These are phyloP conservation scores for Cenchrus purpureus DNA, from an alignment of 176 grass and related monocot species.

Conservation along the genomic window DNA sequence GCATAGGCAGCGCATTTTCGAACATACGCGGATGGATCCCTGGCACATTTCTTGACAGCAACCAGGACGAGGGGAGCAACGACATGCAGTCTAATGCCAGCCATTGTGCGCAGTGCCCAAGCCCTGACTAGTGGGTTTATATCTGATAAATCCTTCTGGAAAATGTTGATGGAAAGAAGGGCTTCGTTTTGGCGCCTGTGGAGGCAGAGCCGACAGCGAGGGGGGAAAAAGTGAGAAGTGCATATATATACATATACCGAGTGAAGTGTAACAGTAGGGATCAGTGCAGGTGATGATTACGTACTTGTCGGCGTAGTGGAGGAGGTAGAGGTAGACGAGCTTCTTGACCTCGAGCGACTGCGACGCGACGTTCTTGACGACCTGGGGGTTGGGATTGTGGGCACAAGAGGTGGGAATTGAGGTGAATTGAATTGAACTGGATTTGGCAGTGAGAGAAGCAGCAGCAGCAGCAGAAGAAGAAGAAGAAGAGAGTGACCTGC, in stretches of 20 bases:
- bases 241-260: no score
- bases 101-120: slow-evolving; percentile 94
- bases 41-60: slow-evolving; percentile 77
- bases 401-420: no score
- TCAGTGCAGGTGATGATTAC: neutral
- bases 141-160: slow-evolving; percentile 95
- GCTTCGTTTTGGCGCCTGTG: slow-evolving; percentile 97
- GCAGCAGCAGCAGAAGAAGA: neutral
- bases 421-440: neutral
- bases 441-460: neutral
- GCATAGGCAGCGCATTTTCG: slow-evolving; percentile 93
- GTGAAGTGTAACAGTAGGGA: no score
- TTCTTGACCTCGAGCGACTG: slow-evolving; percentile 95
- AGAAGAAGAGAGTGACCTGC: slow-evolving; percentile 40
- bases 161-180: slow-evolving; percentile 92
- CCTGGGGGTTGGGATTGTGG: neutral
- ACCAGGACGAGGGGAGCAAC: slow-evolving; percentile 80
- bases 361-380: slow-evolving; percentile 93
- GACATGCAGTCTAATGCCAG: slow-evolving; percentile 81
- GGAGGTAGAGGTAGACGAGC: slow-evolving; percentile 93
- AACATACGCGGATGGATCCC: slow-evolving; percentile 86
- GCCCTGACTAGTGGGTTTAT: slow-evolving; percentile 94
- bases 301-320: slow-evolving; percentile 99
- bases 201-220: neutral
- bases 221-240: neutral